Base-by-base conservation (phyloP, 805 yeast genomes). In the Candida jianshihensis region DNA sequence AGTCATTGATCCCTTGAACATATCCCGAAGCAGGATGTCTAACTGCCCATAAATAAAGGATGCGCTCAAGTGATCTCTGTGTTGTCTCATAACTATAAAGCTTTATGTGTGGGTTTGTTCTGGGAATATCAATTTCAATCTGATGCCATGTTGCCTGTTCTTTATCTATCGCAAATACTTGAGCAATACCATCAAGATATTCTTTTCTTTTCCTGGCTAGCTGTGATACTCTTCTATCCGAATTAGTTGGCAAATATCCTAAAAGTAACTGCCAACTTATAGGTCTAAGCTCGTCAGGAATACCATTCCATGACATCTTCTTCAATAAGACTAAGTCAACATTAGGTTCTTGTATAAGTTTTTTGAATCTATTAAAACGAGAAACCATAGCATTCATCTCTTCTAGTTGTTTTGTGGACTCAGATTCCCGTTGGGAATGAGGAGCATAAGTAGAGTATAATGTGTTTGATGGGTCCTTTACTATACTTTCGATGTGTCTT, bases 11-110 rank as follows among this genome's bases (percentile, higher is more conserved):
- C 19, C 98, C 98, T 63, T 90, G 98, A 16, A 90, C 98, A 58
- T 90, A 90, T 13, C 98, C 98, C 53, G 92, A 80, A 6, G 97
- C 96, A 1, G 98, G 97, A 56, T 92, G 97, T 47, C 97, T 71
- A 19, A 90, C 78, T 0, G 97, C 94, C 98, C 98, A 90, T 24
- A 90, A 64, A 53, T 88, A 90, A 36, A 90, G 63, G 9, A 92
- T 78, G 46, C 82, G 76, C 49, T 89, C 88, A 40, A 90, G 64
- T 13, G 94, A 76, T 37, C 78, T 64, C 48, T 90, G 97, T 0
- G 92, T 85, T 3, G 78, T 64, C 16, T 72, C 72, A 47, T 56
- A 74, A 13, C 81, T 68, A 52, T 90, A 90, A 26, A 90, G 67
- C 41, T 74, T 75, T 35, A 88, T 73, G 33, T 78, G 76, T 5